A percentile compares a stretch with the other conserved stretches of the same genome.
These are phyloP conservation scores for Globisporangium sylvaticum DNA, from an alignment of 352 stramenopile genomes.

Conservation along the genomic window DNA sequence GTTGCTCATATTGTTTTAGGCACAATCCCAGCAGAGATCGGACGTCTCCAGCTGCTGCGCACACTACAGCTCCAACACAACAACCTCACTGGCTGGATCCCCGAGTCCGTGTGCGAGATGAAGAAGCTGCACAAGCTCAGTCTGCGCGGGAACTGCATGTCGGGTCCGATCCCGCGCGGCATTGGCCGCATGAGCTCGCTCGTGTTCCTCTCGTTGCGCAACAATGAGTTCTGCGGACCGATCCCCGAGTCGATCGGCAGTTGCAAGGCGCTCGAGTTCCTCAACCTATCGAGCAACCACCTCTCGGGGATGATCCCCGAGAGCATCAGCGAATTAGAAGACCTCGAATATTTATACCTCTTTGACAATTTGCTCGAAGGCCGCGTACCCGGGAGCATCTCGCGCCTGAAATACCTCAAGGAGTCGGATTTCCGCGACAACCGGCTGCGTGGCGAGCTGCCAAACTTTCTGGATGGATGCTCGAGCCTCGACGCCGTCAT, in stretches of 20 bases:
- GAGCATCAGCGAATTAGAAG: conserved; percentile 61
- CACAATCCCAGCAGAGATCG: conserved; percentile 46
- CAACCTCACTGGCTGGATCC: conserved; percentile 58
- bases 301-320: conserved; percentile 68
- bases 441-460: conserved; percentile 61
- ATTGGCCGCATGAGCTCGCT: conserved; percentile 68
- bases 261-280: conserved; percentile 79
- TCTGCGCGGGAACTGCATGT: conserved; percentile 76
- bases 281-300: conserved; percentile 84
- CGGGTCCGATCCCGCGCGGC: conserved; percentile 47
- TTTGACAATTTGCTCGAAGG: conserved; percentile 84
- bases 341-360: conserved; percentile 82
- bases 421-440: conserved; percentile 82
- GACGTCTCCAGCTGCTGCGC: conserved; percentile 51
- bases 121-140: conserved; percentile 64
- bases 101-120: conserved; percentile 48
- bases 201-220: conserved; percentile 81
- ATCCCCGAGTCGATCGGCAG: conserved; percentile 67
- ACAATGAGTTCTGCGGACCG: conserved; percentile 64
- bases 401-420: conserved; percentile 74
- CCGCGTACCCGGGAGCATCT: conserved; percentile 56
- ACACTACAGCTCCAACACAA: conserved; percentile 84
- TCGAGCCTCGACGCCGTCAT: conserved; percentile 76
- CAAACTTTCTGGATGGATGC: conserved; percentile 77
- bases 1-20: too few relatives aligned